phyloP scores from a whole-genome alignment of 257 asterid species.

The Plantago ovata region DNA sequence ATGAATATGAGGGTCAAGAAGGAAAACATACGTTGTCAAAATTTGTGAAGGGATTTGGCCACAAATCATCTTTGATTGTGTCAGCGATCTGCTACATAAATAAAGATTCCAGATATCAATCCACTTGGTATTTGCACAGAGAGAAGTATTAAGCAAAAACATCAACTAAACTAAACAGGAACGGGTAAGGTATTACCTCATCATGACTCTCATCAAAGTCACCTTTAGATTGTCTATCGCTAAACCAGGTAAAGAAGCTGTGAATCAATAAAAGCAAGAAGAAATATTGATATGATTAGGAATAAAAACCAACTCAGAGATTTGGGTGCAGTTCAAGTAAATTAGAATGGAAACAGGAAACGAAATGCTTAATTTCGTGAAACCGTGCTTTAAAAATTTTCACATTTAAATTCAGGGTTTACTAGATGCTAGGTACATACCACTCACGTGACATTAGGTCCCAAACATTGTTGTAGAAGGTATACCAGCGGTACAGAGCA shows the following conservation, averaged over 20 bases:
- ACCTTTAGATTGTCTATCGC: constrained; percentile 49
- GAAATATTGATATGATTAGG: constrained; percentile 10
- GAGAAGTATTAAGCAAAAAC: constrained; percentile 1
- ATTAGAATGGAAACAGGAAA: no score
- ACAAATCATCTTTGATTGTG: constrained; percentile 65
- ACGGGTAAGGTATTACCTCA: constrained; percentile 43
- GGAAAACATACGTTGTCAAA: constrained; percentile 42
- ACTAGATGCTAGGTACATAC: no score
- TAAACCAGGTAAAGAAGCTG: constrained; percentile 93
- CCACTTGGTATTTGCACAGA: not conserved
- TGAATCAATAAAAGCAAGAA: constrained; percentile 21
- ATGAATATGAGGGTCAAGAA: constrained; percentile 12
- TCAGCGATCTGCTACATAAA: constrained; percentile 59
- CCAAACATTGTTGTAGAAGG: no score
- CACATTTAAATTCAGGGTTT: no score
- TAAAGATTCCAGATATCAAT: not conserved
- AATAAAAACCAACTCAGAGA: no score
- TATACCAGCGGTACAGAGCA: no score
- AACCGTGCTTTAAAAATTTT: no score
- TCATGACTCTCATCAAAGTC: constrained; percentile 73
- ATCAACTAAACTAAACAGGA: not conserved
- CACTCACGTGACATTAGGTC: no score
- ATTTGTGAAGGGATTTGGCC: constrained; percentile 68
- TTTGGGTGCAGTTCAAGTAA: no score
- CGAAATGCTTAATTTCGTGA: no score